Evolutionary conservation across 164 flowering plant species (phyloP), one percentile per base, ranked within the genome.

Genomic region (Echeveria elegans): DNA sequence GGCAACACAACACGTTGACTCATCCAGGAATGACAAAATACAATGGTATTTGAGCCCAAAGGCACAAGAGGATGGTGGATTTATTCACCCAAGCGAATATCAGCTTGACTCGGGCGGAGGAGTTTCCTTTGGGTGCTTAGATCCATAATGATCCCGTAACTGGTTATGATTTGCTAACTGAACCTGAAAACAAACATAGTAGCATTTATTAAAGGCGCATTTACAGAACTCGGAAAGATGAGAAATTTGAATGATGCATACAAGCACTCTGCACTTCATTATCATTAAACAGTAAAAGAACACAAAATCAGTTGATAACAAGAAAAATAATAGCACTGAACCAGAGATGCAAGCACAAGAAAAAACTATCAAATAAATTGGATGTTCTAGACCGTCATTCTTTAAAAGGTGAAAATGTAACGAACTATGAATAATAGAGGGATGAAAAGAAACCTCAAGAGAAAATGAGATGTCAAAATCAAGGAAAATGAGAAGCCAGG

Each of bases 51-150:
- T 8, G 32, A 56, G 28, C n/a, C 31, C 18, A 56, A 56, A 43
- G 29, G 11, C 34, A 69, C 65, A 45, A 26, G 31, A 8, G 8
- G 59, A 45, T 15, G 32, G 52, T 15, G 32, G 52, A 1, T 31
- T 50, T 58, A 58, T n/a, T 28, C 8, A 28, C 36, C 37, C 5
- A 15, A 11, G 36, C 23, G 40, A 30, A 61, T 4, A 43, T 80
- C 79, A 89, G 38, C 80, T 78, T 36, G 87, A 85, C 73, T 81
- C 83, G 30, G 79, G 67, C 15, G 92, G 96, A 34, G 88, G 87
- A 73, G 79, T 80, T 72, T 89, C 93, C 77, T 86, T 89, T 34
- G 96, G 96, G 79, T 87, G 92, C 73, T 83, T 86, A 47, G 97
- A 87, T 15, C 76, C 75, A 72, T 87, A 91, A 72, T 91, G 97